Conservation (phyloP, 805 yeast genomes). For the Candida sanyiensis region DNA sequence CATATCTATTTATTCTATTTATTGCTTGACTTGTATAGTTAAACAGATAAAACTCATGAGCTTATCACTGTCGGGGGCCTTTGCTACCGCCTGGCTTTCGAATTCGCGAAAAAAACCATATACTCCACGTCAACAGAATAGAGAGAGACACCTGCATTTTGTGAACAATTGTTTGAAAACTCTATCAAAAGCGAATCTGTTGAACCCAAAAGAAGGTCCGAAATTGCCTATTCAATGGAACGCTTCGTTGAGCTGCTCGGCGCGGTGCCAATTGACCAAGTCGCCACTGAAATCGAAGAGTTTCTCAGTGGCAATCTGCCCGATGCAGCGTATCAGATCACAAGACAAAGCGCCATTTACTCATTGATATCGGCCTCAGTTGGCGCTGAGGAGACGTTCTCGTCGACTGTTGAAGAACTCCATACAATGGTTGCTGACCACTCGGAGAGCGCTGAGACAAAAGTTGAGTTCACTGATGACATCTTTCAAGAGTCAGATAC, state of each 20-base stretch:
- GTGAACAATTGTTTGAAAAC: no score
- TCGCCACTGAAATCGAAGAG: background rate
- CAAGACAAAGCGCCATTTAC: background rate
- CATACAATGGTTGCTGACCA: background rate
- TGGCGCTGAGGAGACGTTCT: background rate
- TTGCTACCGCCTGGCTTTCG: no score
- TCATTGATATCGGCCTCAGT: background rate
- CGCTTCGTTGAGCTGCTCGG: background rate
- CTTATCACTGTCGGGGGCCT: background rate
- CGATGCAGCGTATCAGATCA: background rate
- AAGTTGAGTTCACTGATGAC: slow-evolving; percentile 1
- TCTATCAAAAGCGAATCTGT: no score
- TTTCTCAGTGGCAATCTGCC: background rate
- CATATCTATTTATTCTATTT: slow-evolving; percentile 4
- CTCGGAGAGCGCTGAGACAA: background rate
- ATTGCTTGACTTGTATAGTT: slow-evolving; percentile 7
- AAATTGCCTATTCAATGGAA: no score
- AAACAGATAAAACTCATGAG: no score
- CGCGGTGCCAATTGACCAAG: slow-evolving; percentile 2
- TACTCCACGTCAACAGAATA: no score
- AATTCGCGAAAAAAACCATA: no score
- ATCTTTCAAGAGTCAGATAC: slow-evolving; percentile 3
- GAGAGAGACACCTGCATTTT: no score
- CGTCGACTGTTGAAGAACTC: background rate
- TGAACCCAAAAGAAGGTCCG: no score